These are phyloP conservation scores for Casuarina equisetifolia DNA, from an alignment of 306 rosid species.

Conservation along the genomic window DNA sequence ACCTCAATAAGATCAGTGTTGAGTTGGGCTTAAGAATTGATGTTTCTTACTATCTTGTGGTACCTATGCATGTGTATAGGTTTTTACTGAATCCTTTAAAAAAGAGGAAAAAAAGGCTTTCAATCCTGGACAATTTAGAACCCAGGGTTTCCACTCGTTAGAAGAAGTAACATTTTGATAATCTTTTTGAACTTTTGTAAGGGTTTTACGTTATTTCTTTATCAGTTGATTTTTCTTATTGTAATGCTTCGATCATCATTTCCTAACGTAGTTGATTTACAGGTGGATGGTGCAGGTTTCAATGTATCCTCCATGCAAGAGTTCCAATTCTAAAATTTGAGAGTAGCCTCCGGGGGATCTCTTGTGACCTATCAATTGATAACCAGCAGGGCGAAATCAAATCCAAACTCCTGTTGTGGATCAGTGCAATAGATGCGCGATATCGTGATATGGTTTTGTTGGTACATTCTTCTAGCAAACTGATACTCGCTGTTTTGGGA, in stretches of 20 bases:
- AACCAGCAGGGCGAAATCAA: slow-evolving; percentile 79
- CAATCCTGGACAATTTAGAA: neutral
- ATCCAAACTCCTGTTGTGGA: slow-evolving; percentile 73
- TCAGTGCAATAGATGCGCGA: slow-evolving; percentile 68
- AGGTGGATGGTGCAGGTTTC: slow-evolving; percentile 67
- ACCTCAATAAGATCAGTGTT: slow-evolving; percentile 4
- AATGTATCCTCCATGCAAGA: slow-evolving; percentile 60
- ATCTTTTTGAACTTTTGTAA: neutral
- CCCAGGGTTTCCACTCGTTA: neutral
- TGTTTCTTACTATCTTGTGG: slow-evolving; percentile 20
- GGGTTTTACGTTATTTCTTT: neutral
- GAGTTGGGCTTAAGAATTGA: slow-evolving; percentile 2
- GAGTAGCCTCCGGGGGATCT: slow-evolving; percentile 49
- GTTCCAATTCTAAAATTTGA: slow-evolving; percentile 78
- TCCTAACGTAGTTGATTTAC: slow-evolving; percentile 33
- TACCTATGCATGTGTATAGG: slow-evolving; percentile 5
- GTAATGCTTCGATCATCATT: slow-evolving; percentile 17
- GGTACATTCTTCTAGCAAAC: slow-evolving; percentile 51
- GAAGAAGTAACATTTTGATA: slow-evolving; percentile 7
- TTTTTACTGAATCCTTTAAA: slow-evolving; percentile 5
- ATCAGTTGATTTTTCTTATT: slow-evolving; percentile 26
- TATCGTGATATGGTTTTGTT: slow-evolving; percentile 80
- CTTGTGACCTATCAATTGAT: slow-evolving; percentile 91
- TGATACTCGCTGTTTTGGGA: slow-evolving; percentile 13
- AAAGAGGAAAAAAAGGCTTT: slow-evolving; percentile 2